Evolutionary conservation across 1,284 basidiomycete genomes (phyloP).

Genomic region (Sanghuangporus baumii): DNA sequence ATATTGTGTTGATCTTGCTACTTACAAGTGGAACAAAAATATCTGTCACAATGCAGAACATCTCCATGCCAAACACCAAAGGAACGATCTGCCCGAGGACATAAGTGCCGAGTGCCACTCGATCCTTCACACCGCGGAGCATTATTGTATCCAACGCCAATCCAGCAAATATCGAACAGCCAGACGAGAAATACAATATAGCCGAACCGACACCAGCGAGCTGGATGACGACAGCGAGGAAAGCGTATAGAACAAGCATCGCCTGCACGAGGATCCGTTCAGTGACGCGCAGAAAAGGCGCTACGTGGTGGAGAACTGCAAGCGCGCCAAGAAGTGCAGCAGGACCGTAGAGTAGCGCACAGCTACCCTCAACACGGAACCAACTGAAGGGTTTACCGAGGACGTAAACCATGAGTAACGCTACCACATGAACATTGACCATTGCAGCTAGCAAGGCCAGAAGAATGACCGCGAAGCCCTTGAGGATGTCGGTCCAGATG

Average conservation of each 20-base stretch:
- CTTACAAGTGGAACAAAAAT: slow-evolving; percentile 90
- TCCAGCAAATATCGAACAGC: slow-evolving; percentile 45
- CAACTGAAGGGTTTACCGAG: slow-evolving; percentile 71
- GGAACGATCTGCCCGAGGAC: slow-evolving; percentile 58
- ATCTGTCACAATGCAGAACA: slow-evolving; percentile 69
- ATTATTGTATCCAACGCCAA: slow-evolving; percentile 34
- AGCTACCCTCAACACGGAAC: slow-evolving; percentile 74
- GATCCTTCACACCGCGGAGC: slow-evolving; percentile 24
- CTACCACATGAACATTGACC: slow-evolving; percentile 66
- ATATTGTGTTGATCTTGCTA: not conserved
- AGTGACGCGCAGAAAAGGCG: slow-evolving; percentile 36
- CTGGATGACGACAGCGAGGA: slow-evolving; percentile 51
- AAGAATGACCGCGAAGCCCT: slow-evolving; percentile 39
- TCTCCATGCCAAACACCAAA: slow-evolving; percentile 63
- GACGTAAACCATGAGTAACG: slow-evolving; percentile 60
- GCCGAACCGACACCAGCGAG: slow-evolving; percentile 63
- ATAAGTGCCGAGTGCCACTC: slow-evolving; percentile 60
- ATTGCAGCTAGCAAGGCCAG: slow-evolving; percentile 54
- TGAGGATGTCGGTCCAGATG: slow-evolving; percentile 34
- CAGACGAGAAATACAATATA: slow-evolving; percentile 58
- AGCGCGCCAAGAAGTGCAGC: slow-evolving; percentile 61
- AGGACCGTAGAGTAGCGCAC: slow-evolving; percentile 75
- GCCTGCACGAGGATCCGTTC: slow-evolving; percentile 62
- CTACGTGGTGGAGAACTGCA: slow-evolving; percentile 43
- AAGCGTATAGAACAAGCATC: slow-evolving; percentile 54